phyloP scores from a whole-genome alignment of 1,284 basidiomycete genomes.

The Entoloma clypeatum region DNA sequence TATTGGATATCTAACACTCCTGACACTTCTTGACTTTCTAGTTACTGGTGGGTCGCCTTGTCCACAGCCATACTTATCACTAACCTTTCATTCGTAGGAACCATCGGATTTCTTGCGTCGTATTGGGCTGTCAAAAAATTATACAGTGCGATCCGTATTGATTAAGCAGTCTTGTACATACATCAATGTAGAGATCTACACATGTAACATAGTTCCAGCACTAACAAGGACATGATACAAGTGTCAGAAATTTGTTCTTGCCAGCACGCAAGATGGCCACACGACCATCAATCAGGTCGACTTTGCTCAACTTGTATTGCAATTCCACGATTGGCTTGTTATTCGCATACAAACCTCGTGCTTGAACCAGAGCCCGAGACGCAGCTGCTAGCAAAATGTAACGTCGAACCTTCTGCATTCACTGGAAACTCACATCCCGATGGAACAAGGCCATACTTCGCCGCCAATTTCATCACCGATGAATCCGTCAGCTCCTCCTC shows the following conservation, averaged over 20 bases:
- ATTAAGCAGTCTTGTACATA: no score
- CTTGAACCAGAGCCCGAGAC: constrained; percentile 51
- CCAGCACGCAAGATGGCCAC: constrained; percentile 73
- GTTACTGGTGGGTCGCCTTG: constrained; percentile 62
- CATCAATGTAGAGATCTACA: no score
- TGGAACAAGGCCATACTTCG: constrained; percentile 45
- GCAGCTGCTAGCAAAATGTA: constrained; percentile 36
- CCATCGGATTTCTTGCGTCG: constrained; percentile 83
- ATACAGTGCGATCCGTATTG: constrained; percentile 77
- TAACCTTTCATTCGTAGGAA: constrained; percentile 42
- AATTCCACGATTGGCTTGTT: constrained; percentile 37
- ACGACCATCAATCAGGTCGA: constrained; percentile 59
- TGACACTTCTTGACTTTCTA: constrained; percentile 84
- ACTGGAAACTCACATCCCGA: constrained; percentile 47
- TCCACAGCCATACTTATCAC: neutral
- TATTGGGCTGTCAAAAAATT: constrained; percentile 83
- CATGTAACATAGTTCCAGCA: no score
- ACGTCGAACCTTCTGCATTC: neutral
- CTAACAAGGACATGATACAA: constrained; percentile 38
- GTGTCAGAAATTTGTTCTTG: constrained; percentile 69
- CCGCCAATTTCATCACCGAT: constrained; percentile 55
- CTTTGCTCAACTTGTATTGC: constrained; percentile 39
- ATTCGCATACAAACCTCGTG: constrained; percentile 45
- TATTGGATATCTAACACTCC: constrained; percentile 86
- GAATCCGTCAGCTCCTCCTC: constrained; percentile 42